Percentiles rank a stretch among this genome's conserved stretches.
These are phyloP conservation scores for Chrysoporthe austroafricana DNA, from an alignment of 2,329 filamentous ascomycete genomes.

Conservation along the genomic window DNA sequence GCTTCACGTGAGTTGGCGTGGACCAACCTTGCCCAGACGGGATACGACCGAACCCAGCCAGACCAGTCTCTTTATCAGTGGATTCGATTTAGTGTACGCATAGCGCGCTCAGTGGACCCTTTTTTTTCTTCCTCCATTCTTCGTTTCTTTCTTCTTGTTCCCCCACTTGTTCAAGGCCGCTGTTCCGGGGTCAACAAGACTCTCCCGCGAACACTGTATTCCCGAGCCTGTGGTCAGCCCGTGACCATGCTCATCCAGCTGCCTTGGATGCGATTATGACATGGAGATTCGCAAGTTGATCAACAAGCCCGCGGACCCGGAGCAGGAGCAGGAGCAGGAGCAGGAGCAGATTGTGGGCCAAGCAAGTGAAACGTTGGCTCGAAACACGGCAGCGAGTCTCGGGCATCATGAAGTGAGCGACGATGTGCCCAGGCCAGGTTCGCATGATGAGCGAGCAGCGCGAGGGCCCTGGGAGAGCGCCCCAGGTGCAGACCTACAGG, in stretches of 20 bases:
- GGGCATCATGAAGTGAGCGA: too few species aligned
- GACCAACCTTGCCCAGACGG: background rate
- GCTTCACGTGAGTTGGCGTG: background rate
- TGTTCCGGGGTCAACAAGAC: background rate
- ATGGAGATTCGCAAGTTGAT: constrained; percentile 5
- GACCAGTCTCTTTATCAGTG: constrained; percentile 1
- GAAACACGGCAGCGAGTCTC: background rate
- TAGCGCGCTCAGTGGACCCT: background rate
- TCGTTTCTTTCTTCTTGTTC: background rate
- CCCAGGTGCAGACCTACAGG: background rate
- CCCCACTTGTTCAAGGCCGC: background rate
- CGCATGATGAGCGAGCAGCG: too few species aligned
- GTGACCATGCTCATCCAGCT: background rate
- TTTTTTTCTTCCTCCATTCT: background rate
- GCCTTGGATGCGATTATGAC: background rate
- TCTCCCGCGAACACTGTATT: background rate
- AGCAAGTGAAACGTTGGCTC: background rate
- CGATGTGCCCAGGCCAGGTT: too few species aligned
- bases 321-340: background rate
- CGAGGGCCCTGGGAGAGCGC: too few species aligned
- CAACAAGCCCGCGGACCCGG: background rate
- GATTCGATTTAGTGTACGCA: background rate
- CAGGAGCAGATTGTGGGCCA: background rate
- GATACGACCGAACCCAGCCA: background rate
- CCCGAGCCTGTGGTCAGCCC: background rate